These are phyloP conservation scores for Blakeslea trispora DNA, from an alignment of 371 early-diverging fungal species.

Conservation along the genomic window DNA sequence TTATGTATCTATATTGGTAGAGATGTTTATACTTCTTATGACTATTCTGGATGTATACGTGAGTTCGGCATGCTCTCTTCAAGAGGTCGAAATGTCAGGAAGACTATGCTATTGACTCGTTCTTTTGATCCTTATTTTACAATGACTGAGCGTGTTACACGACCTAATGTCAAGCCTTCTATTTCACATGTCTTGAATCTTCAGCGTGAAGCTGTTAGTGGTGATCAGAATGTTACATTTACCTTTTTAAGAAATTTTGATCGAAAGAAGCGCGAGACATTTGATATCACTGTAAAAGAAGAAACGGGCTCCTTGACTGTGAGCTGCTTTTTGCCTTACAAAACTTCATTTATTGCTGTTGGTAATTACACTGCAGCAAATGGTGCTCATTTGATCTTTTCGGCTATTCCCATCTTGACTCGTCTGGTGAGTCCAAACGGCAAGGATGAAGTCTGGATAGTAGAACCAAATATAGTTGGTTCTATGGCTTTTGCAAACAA, in stretches of 20 bases:
- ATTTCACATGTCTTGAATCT: constrained; percentile 51
- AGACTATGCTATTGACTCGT: constrained; percentile 62
- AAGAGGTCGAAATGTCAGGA: constrained; percentile 66
- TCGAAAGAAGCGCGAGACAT: constrained; percentile 38
- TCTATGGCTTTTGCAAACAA: constrained; percentile 64
- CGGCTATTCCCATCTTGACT: constrained; percentile 68
- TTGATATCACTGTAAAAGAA: constrained; percentile 46
- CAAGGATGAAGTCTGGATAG: constrained; percentile 69
- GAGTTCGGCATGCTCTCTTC: constrained; percentile 75
- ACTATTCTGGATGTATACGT: constrained; percentile 80
- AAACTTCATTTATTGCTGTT: constrained; percentile 66
- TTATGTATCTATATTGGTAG: constrained; percentile 20
- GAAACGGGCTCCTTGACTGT: constrained; percentile 35
- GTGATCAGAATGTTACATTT: constrained; percentile 51
- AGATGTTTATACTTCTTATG: constrained; percentile 80
- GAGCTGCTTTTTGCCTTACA: constrained; percentile 59
- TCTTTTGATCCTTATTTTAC: constrained; percentile 66
- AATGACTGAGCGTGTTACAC: constrained; percentile 50
- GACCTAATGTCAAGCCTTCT: constrained; percentile 42
- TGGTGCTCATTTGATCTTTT: constrained; percentile 58
- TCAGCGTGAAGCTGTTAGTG: constrained; percentile 45
- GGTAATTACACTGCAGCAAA: constrained; percentile 64
- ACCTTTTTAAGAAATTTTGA: constrained; percentile 77
- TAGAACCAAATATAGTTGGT: constrained; percentile 59
- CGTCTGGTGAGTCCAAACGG: constrained; percentile 33